Conservation (phyloP, 192 early-diverging fungal genomes). For the Funneliformis mosseae region DNA sequence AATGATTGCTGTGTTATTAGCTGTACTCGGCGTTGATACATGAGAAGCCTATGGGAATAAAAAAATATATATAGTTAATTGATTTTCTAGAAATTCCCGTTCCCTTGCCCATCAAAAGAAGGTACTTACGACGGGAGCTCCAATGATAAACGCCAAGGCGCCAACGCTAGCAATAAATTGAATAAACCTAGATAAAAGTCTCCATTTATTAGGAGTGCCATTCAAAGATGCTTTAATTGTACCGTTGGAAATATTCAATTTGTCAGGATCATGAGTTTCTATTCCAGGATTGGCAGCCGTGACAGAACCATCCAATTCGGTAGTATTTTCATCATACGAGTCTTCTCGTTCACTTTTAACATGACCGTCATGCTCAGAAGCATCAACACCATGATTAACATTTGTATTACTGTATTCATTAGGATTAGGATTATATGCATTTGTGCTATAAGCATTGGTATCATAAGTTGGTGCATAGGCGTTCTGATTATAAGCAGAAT, state of each 20-base stretch:
- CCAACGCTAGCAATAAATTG: constrained; percentile 5
- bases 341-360: not conserved
- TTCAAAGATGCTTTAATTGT: not conserved
- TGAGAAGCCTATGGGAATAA: not conserved
- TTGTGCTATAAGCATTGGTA: not conserved
- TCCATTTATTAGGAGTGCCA: not conserved
- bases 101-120: not conserved
- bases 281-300: not conserved
- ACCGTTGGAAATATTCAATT: not conserved
- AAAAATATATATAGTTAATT: not conserved
- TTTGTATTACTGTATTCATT: not conserved
- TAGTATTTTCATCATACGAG: not conserved
- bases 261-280: not conserved
- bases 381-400: not conserved
- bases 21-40: not conserved
- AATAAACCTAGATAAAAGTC: constrained; percentile 15
- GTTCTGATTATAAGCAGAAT: not conserved
- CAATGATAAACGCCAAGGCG: not conserved
- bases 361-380: not conserved
- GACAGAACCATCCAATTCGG: not conserved
- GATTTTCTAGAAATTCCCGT: not conserved
- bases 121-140: not conserved
- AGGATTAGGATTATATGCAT: not conserved
- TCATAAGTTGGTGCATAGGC: not conserved
- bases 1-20: not conserved